Evolutionary conservation across 163 green algal species (phyloP).

Genomic region (Scenedesmus sp.): DNA sequence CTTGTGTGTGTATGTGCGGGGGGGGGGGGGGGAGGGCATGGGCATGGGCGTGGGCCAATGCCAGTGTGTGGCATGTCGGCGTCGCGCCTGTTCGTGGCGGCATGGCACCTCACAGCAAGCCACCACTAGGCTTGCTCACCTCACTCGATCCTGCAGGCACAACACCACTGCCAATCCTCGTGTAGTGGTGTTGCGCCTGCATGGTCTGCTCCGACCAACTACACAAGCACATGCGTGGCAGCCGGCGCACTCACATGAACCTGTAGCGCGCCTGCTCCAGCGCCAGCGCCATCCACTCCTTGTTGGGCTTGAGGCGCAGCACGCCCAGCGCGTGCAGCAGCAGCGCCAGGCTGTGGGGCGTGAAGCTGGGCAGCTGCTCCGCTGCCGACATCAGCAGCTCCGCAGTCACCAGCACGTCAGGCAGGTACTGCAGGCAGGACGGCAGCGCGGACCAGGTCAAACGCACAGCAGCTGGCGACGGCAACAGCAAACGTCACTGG

Average conservation of each 20-base stretch:
- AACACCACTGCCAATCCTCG: neutral
- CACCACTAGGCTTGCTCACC: neutral
- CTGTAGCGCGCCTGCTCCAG: slow-evolving; percentile 19
- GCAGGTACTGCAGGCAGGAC: slow-evolving; percentile 17
- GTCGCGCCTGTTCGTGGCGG: too few species aligned
- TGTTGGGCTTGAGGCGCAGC: slow-evolving; percentile 54
- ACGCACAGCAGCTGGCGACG: too few species aligned
- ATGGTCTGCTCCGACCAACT: too few species aligned
- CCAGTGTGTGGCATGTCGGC: too few species aligned
- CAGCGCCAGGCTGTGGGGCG: slow-evolving; percentile 25
- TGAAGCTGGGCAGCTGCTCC: slow-evolving; percentile 54
- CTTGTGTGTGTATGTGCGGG: too few species aligned
- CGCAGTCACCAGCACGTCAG: slow-evolving; percentile 20
- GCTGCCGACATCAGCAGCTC: slow-evolving; percentile 49
- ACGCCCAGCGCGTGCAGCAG: slow-evolving; percentile 34
- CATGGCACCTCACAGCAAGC: neutral
- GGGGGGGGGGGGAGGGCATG: too few species aligned
- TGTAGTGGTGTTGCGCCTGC: too few species aligned
- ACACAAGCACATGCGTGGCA: neutral
- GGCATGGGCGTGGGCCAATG: too few species aligned
- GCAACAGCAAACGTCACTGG: too few species aligned
- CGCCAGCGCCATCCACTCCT: slow-evolving; percentile 50
- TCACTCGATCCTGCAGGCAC: neutral
- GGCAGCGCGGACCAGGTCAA: too few species aligned
- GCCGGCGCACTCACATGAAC: slow-evolving; percentile 29